Evolutionary conservation across 1,139 yeast species (phyloP).

Genomic region (Sugiyamaella grinbergsii): DNA sequence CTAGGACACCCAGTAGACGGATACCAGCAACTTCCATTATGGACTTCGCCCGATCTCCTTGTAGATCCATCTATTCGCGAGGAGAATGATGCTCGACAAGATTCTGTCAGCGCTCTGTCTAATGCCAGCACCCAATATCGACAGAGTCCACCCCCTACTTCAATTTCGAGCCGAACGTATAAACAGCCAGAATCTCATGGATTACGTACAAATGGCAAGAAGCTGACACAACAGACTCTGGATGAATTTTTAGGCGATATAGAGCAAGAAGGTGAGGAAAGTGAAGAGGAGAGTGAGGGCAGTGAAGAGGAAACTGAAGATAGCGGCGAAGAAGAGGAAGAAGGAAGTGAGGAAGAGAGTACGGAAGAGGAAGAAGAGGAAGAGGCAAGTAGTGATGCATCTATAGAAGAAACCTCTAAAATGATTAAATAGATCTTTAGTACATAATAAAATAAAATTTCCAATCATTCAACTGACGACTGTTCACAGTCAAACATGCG

Average conservation of each 20-base stretch:
- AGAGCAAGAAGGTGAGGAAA: slow-evolving; percentile 34
- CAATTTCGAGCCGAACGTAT: slow-evolving; percentile 22
- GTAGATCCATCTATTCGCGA: slow-evolving; percentile 39
- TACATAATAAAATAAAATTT: not conserved
- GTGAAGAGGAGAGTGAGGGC: slow-evolving; percentile 25
- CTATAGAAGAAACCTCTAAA: slow-evolving; percentile 25
- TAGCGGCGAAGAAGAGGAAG: slow-evolving; percentile 34
- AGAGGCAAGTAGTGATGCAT: slow-evolving; percentile 29
- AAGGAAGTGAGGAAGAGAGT: slow-evolving; percentile 36
- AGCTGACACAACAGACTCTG: slow-evolving; percentile 67
- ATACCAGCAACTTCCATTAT: slow-evolving; percentile 37
- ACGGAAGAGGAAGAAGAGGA: slow-evolving; percentile 33
- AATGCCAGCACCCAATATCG: slow-evolving; percentile 17
- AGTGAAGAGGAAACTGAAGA: slow-evolving; percentile 31
- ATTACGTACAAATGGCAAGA: slow-evolving; percentile 32
- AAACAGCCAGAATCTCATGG: slow-evolving; percentile 26
- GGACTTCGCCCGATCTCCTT: slow-evolving; percentile 37
- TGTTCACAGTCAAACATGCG: too few species aligned
- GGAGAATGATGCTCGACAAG: slow-evolving; percentile 26
- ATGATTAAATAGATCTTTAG: slow-evolving; percentile 12
- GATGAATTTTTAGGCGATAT: slow-evolving; percentile 82
- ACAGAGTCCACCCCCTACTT: slow-evolving; percentile 20
- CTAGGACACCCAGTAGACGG: slow-evolving; percentile 42
- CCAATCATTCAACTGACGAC: not conserved
- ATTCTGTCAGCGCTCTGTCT: slow-evolving; percentile 16